Percentiles rank a stretch among this genome's conserved stretches.
phyloP scores from a whole-genome alignment of 2,329 filamentous ascomycete species.

The Alternaria conjuncta region DNA sequence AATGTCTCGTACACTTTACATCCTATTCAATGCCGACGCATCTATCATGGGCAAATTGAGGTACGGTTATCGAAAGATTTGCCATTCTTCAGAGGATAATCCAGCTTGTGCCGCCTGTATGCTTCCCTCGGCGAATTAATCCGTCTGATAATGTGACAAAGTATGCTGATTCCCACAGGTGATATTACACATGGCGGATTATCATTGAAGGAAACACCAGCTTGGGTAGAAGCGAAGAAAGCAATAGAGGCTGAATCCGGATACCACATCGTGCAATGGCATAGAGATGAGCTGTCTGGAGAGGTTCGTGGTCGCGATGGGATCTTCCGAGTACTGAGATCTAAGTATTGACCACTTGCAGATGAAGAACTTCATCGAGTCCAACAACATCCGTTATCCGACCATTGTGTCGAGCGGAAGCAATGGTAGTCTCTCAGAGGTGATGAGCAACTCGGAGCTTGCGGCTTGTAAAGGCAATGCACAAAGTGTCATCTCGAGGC shows the following conservation, averaged over 20 bases:
- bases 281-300: background rate
- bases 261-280: background rate
- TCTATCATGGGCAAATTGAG: background rate
- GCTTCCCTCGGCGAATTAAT: background rate
- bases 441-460: background rate
- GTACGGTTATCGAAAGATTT: background rate
- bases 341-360: background rate
- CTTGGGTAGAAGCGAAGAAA: background rate
- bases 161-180: background rate
- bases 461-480: background rate
- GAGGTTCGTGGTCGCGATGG: background rate
- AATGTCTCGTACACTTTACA: background rate
- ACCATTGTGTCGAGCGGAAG: background rate
- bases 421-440: background rate
- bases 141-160: background rate
- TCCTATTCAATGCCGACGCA: background rate
- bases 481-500: background rate
- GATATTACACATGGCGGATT: background rate
- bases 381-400: background rate
- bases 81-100: background rate
- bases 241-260: background rate
- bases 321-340: background rate
- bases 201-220: background rate
- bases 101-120: conserved; percentile 1
- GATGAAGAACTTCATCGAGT: background rate